These are phyloP conservation scores for Rutstroemia sp. DNA, from an alignment of 2,329 filamentous ascomycete genomes.

Conservation along the genomic window DNA sequence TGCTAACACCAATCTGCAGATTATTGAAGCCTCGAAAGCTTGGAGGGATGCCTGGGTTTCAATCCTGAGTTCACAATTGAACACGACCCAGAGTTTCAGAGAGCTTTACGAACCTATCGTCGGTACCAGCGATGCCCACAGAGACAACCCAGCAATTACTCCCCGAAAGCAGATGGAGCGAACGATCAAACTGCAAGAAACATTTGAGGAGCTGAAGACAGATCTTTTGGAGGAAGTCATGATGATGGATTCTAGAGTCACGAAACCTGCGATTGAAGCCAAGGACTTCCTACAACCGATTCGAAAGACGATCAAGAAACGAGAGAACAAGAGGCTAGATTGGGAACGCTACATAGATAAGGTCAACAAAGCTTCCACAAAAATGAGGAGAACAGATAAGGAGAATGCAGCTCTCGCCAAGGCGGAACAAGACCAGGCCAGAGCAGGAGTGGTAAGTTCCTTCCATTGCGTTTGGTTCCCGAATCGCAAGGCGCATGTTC, in stretches of 20 bases:
- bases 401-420: constrained; percentile 67
- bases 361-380: constrained; percentile 61
- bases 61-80: constrained; percentile 61
- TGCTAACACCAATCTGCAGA: constrained; percentile 38
- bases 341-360: constrained; percentile 71
- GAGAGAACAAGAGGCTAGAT: constrained; percentile 75
- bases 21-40: constrained; percentile 66
- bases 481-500: not conserved
- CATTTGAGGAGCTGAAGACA: constrained; percentile 61
- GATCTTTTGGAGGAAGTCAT: constrained; percentile 66
- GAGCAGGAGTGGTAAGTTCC: constrained; percentile 51
- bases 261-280: constrained; percentile 62
- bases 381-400: constrained; percentile 61
- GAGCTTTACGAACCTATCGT: constrained; percentile 70
- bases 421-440: constrained; percentile 61
- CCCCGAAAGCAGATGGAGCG: constrained; percentile 56
- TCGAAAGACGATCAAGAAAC: constrained; percentile 77
- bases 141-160: constrained; percentile 50
- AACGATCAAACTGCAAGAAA: constrained; percentile 55
- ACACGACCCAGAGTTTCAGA: constrained; percentile 60
- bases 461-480: not conserved
- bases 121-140: constrained; percentile 51
- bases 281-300: constrained; percentile 63
- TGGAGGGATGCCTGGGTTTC: constrained; percentile 76
- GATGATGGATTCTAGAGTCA: constrained; percentile 62